phyloP scores from a whole-genome alignment of 2,329 filamentous ascomycete genomes.

The Talaromyces funiculosus region DNA sequence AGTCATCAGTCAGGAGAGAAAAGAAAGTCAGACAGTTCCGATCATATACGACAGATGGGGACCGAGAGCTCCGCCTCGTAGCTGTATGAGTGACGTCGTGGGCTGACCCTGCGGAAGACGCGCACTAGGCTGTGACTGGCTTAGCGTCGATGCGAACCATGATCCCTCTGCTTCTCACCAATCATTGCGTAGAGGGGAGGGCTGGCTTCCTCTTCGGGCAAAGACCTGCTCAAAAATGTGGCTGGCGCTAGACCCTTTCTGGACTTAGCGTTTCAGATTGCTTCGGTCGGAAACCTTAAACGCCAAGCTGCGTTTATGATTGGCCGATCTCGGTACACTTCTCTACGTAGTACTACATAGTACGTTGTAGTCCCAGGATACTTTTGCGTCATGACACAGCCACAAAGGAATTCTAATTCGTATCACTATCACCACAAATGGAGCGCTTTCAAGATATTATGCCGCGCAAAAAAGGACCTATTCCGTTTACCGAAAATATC shows the following conservation, averaged over 20 bases:
- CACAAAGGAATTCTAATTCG: not conserved
- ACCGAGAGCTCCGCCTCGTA: not conserved
- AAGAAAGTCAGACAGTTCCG: not conserved
- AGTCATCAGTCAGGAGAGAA: too few relatives aligned
- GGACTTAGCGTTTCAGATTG: not conserved
- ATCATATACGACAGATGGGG: not conserved
- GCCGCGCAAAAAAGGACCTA: constrained; percentile 66
- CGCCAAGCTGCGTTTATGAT: not conserved
- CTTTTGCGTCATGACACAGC: not conserved
- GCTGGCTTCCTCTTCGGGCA: not conserved
- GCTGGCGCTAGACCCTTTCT: not conserved
- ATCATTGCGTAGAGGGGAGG: not conserved
- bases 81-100: constrained; percentile 1
- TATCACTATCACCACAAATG: constrained; percentile 21
- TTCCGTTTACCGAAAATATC: constrained; percentile 75
- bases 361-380: not conserved
- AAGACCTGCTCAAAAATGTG: not conserved
- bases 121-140: not conserved
- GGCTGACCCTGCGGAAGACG: not conserved
- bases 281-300: too few relatives aligned
- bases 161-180: not conserved
- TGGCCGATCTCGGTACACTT: constrained; percentile 2
- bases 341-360: too few relatives aligned
- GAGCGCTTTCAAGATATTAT: constrained; percentile 59
- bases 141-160: not conserved